Percentiles rank a stretch among this genome's conserved stretches.
These are phyloP conservation scores for Cavenderia fasciculata DNA, from an alignment of 78 protist species.

Conservation along the genomic window DNA sequence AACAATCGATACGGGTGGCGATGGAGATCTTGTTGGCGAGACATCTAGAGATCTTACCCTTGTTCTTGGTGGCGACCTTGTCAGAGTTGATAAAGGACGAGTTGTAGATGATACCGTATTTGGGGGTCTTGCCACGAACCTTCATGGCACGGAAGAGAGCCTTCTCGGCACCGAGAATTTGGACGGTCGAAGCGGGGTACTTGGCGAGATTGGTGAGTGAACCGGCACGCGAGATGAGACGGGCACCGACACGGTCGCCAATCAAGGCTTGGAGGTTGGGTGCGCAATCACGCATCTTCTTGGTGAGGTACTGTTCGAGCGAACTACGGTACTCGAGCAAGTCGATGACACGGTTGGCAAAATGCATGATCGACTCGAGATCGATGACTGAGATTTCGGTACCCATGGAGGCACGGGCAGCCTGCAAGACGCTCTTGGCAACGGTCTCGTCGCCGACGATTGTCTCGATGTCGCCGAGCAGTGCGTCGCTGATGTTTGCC, in stretches of 20 bases:
- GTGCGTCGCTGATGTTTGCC: conserved; percentile 23
- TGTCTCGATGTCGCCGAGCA: conserved; percentile 49
- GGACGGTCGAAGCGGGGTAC: conserved; percentile 99
- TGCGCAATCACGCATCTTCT: conserved; percentile 96
- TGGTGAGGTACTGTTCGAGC: conserved; percentile 90
- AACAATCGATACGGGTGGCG: conserved; percentile 97
- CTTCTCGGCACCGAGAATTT: conserved; percentile 99
- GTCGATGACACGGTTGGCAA: conserved; percentile 91
- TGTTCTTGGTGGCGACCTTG: conserved; percentile 93
- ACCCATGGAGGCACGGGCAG: conserved; percentile 94
- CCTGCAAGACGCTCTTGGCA: conserved; percentile 85
- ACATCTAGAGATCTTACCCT: conserved; percentile 98
- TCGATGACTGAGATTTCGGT: conserved; percentile 77
- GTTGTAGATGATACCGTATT: conserved; percentile 99
- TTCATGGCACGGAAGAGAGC: conserved; percentile 99
- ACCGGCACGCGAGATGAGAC: conserved; percentile 97
- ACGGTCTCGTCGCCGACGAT: conserved; percentile 65
- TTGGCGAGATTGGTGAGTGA: conserved; percentile 97
- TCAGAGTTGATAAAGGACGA: conserved; percentile 93
- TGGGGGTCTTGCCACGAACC: conserved; percentile 97
- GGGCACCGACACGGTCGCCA: conserved; percentile 96
- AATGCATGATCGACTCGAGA: conserved; percentile 83
- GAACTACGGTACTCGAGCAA: conserved; percentile 91
- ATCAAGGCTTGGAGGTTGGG: conserved; percentile 97
- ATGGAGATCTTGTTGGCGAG: conserved; percentile 98